Evolutionary conservation across 768 basidiomycete species (phyloP).

Genomic region (Goffeauzyma gilvescens): DNA sequence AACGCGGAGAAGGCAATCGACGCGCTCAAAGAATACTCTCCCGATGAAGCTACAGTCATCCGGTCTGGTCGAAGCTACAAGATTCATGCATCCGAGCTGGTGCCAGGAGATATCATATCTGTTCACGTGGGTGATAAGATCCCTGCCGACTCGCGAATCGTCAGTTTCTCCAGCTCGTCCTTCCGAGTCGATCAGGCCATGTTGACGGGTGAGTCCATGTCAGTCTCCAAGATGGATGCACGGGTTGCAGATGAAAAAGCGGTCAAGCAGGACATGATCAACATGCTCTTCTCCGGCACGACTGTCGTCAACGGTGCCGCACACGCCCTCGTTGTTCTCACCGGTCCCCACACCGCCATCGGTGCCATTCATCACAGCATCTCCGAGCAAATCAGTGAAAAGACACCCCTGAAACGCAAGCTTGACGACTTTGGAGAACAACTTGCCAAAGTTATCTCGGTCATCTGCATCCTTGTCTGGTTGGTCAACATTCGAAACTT

Average conservation of each 20-base stretch:
- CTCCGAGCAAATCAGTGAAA: conserved; percentile 74
- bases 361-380: conserved; percentile 97
- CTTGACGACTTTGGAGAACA: conserved; percentile 95
- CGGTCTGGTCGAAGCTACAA: conserved; percentile 51
- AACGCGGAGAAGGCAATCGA: conserved; percentile 95
- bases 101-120: conserved; percentile 81
- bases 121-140: conserved; percentile 88
- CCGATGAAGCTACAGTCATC: conserved; percentile 80
- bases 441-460: conserved; percentile 90
- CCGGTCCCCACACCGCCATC: conserved; percentile 72
- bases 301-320: conserved; percentile 88
- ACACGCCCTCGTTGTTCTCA: conserved; percentile 68
- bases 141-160: conserved; percentile 78
- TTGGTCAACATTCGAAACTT: conserved; percentile 92
- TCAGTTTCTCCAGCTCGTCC: conserved; percentile 77
- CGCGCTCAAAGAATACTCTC: conserved; percentile 88
- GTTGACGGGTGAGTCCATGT: conserved; percentile 79
- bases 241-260: conserved; percentile 54
- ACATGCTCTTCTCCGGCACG: conserved; percentile 51
- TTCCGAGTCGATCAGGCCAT: conserved; percentile 94
- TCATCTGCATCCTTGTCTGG: conserved; percentile 96
- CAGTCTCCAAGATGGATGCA: conserved; percentile 61
- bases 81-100: conserved; percentile 70
- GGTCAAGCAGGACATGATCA: conserved; percentile 95
- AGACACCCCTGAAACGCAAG: conserved; percentile 92